phyloP scores from a whole-genome alignment of 23 red algal genomes.

The Gracilaria vermiculophylla region DNA sequence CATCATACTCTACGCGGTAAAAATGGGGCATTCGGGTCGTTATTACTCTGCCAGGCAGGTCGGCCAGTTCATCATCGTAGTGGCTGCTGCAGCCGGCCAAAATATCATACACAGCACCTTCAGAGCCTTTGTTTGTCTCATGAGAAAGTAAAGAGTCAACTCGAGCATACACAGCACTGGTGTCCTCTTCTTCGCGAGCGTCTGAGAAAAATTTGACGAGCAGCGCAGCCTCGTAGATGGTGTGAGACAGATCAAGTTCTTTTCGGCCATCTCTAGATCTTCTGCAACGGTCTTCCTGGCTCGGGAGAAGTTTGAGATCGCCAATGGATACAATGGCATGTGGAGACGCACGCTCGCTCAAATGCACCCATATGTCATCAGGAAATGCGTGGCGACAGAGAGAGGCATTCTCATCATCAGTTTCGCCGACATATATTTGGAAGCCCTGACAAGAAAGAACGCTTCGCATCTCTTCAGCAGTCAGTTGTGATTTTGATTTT shows the following conservation, averaged over 20 bases:
- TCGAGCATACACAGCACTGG: background rate
- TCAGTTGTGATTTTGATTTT: background rate
- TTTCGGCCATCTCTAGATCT: background rate
- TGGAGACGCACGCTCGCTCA: conserved; percentile 17
- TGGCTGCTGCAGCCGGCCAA: background rate
- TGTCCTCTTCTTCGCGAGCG: background rate
- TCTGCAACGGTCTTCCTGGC: background rate
- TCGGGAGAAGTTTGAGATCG: background rate
- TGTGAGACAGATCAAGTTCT: background rate
- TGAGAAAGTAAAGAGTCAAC: background rate
- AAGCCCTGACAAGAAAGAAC: conserved; percentile 21
- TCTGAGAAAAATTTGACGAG: conserved; percentile 27
- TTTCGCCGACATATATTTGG: background rate
- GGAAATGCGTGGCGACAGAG: conserved; percentile 13
- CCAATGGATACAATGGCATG: conserved; percentile 11
- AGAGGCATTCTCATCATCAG: background rate
- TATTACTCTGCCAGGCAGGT: background rate
- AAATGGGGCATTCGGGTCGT: background rate
- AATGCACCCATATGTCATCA: conserved; percentile 17
- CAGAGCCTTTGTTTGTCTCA: background rate
- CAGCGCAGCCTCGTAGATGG: background rate
- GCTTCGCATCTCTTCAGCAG: conserved; percentile 2
- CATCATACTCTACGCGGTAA: background rate
- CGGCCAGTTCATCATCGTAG: background rate
- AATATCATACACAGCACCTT: background rate